Evolutionary conservation across 495 filamentous ascomycete genomes (phyloP).

Genomic region (Lasiosphaeris hirsuta): DNA sequence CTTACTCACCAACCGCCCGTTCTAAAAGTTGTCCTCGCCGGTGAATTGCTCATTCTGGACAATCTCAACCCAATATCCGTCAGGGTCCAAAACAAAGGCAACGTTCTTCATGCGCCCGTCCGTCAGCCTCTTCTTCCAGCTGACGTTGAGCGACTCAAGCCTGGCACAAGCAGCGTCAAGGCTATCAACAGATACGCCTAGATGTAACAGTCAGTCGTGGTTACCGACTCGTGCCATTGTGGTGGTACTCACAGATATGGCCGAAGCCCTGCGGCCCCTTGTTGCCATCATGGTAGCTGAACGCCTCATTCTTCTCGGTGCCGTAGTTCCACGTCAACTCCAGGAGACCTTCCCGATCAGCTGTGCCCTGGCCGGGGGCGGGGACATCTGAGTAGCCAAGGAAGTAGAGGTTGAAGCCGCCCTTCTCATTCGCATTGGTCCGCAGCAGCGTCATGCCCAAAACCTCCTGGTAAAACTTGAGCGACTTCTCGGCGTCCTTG

Average conservation of each 20-base stretch:
- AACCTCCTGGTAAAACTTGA: slow-evolving; percentile 87
- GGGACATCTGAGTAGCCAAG: slow-evolving; percentile 69
- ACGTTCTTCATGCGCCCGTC: slow-evolving; percentile 92
- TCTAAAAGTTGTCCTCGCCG: slow-evolving; percentile 49
- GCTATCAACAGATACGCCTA: slow-evolving; percentile 83
- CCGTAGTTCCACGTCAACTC: slow-evolving; percentile 98
- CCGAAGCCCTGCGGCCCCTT: slow-evolving; percentile 89
- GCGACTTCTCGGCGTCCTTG: slow-evolving; percentile 77
- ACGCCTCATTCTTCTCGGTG: slow-evolving; percentile 81
- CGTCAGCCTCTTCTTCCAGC: slow-evolving; percentile 92
- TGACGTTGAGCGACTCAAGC: slow-evolving; percentile 75
- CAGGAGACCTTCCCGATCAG: slow-evolving; percentile 74
- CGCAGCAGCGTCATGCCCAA: slow-evolving; percentile 82
- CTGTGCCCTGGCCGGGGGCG: slow-evolving; percentile 46
- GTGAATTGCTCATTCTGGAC: slow-evolving; percentile 68
- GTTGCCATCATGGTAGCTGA: slow-evolving; percentile 92
- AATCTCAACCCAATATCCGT: slow-evolving; percentile 89
- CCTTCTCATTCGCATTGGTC: slow-evolving; percentile 64
- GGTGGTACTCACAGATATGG: slow-evolving; percentile 64
- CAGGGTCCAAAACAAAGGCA: slow-evolving; percentile 91
- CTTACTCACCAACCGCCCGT: not conserved
- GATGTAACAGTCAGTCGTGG: slow-evolving; percentile 23
- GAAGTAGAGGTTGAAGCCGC: slow-evolving; percentile 88
- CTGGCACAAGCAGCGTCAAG: slow-evolving; percentile 79
- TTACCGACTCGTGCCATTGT: not conserved